phyloP scores from a whole-genome alignment of 2,329 filamentous ascomycete species.

The Aspergillus flavus region DNA sequence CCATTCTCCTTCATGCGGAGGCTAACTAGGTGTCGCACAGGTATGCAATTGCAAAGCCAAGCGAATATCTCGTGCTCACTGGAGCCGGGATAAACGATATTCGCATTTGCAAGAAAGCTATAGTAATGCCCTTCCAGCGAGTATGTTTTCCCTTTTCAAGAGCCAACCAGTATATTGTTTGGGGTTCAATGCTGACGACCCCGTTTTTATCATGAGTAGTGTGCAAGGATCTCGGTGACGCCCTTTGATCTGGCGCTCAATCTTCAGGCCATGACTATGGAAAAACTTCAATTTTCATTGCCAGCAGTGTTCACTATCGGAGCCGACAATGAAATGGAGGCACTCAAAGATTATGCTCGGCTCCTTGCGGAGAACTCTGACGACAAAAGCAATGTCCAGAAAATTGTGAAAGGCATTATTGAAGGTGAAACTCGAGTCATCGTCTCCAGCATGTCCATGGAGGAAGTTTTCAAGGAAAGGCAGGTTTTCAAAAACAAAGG shows the following conservation, averaged over 20 bases:
- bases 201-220: conserved; percentile 19
- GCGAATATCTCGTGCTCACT: conserved; percentile 86
- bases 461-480: conserved; percentile 80
- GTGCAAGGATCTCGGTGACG: conserved; percentile 42
- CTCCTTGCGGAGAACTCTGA: conserved; percentile 68
- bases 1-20: not conserved
- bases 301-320: conserved; percentile 87
- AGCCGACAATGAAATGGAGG: conserved; percentile 69
- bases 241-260: conserved; percentile 78
- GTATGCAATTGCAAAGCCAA: conserved; percentile 71
- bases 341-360: conserved; percentile 80
- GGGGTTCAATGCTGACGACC: not conserved
- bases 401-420: conserved; percentile 87
- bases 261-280: conserved; percentile 84
- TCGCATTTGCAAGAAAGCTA: conserved; percentile 75
- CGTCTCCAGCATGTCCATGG: conserved; percentile 89
- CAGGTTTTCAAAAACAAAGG: conserved; percentile 74
- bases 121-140: conserved; percentile 72
- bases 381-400: conserved; percentile 69
- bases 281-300: conserved; percentile 80
- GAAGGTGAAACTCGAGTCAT: conserved; percentile 84
- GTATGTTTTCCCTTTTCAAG: conserved; percentile 23
- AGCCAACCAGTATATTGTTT: not conserved
- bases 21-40: conserved; percentile 41
- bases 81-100: conserved; percentile 75